Evolutionary conservation across 2,329 filamentous ascomycete species (phyloP).

Genomic region (Fusarium sp.): DNA sequence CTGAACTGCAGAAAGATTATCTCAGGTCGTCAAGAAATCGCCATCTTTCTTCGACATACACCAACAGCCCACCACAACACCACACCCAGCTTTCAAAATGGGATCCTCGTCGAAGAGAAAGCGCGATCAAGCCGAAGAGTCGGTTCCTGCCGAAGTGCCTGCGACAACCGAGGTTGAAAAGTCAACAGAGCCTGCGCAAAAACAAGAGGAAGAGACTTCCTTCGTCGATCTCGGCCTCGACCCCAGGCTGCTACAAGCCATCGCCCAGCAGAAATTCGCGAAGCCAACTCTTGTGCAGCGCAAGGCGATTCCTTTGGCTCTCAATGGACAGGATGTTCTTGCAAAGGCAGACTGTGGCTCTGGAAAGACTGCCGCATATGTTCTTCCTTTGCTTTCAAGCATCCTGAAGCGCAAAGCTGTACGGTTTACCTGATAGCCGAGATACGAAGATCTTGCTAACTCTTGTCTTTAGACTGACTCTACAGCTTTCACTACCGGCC

Average conservation of each 20-base stretch:
- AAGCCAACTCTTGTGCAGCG: slow-evolving; percentile 90
- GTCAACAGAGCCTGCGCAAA: slow-evolving; percentile 38
- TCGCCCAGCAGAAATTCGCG: slow-evolving; percentile 85
- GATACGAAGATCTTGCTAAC: slow-evolving; percentile 15
- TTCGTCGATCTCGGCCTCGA: slow-evolving; percentile 87
- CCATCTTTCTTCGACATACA: slow-evolving; percentile 30
- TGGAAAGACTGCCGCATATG: slow-evolving; percentile 96
- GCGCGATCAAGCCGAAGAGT: slow-evolving; percentile 66
- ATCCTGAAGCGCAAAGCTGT: slow-evolving; percentile 83
- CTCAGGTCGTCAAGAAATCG: slow-evolving; percentile 36
- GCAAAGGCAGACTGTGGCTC: slow-evolving; percentile 95
- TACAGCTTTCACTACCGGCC: slow-evolving; percentile 71
- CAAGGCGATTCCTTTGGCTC: slow-evolving; percentile 85
- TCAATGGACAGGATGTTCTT: slow-evolving; percentile 89
- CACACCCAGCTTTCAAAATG: slow-evolving; percentile 53
- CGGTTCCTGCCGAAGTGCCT: slow-evolving; percentile 48
- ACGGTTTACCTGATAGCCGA: slow-evolving; percentile 31
- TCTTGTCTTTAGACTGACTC: slow-evolving; percentile 57
- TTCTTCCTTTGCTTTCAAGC: slow-evolving; percentile 86
- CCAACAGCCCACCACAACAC: slow-evolving; percentile 9
- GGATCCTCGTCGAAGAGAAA: slow-evolving; percentile 64
- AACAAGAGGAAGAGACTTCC: slow-evolving; percentile 56
- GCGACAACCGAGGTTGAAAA: slow-evolving; percentile 46
- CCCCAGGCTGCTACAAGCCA: slow-evolving; percentile 83
- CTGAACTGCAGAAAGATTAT: slow-evolving; percentile 32